phyloP scores from a whole-genome alignment of 2,329 filamentous ascomycete genomes.

The Fonsecaea monophora region DNA sequence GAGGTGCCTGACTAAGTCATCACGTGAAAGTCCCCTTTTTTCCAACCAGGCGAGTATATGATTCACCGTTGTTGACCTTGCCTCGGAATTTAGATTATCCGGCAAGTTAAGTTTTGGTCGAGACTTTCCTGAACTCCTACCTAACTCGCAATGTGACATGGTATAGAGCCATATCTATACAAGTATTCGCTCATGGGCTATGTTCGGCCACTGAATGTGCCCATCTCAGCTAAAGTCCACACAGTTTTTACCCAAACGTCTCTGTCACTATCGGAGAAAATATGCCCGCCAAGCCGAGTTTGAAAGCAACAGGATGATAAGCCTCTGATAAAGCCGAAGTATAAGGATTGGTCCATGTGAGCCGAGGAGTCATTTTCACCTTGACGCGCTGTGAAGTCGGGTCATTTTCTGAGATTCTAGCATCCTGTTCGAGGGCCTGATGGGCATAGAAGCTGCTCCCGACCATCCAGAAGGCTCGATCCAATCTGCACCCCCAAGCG shows the following conservation, averaged over 20 bases:
- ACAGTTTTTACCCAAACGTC: background rate
- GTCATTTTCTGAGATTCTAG: background rate
- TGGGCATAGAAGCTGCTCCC: background rate
- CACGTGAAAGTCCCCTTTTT: too few species aligned
- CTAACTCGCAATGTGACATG: background rate
- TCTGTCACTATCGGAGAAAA: background rate
- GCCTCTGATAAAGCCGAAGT: background rate
- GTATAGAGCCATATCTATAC: too few species aligned
- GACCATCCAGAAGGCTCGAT: background rate
- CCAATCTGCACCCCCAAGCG: background rate
- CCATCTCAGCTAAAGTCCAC: too few species aligned
- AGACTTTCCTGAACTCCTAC: background rate
- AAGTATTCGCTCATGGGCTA: too few species aligned
- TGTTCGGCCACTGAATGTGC: too few species aligned
- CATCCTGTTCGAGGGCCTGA: background rate
- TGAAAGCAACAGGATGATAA: constrained; percentile 1
- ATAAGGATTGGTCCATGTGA: background rate
- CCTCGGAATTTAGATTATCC: background rate
- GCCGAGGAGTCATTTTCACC: background rate
- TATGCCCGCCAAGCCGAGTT: constrained; percentile 3
- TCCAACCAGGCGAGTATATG: background rate
- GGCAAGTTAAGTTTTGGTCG: background rate
- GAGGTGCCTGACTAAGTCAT: too few species aligned
- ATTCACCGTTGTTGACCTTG: background rate
- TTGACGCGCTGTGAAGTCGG: background rate